These are phyloP conservation scores for Triticum monococcum DNA, from an alignment of 176 grass and related monocot genomes.

Conservation along the genomic window DNA sequence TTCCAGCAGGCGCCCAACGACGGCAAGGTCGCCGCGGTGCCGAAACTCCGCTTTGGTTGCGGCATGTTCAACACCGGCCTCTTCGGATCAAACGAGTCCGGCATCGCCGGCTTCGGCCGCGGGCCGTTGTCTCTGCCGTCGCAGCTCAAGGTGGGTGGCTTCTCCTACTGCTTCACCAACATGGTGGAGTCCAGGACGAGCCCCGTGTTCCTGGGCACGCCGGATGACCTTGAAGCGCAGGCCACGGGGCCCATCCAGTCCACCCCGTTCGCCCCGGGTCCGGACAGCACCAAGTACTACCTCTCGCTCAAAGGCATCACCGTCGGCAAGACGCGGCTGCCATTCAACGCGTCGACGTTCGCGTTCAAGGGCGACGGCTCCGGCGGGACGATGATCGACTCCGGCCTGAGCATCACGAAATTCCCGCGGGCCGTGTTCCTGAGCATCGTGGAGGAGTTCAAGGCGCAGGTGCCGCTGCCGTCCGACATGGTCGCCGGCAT, in stretches of 20 bases:
- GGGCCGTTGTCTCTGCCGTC: slow-evolving; percentile 56
- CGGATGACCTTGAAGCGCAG: slow-evolving; percentile 11
- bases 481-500: no score
- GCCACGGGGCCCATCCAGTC: not conserved
- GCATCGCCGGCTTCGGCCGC: slow-evolving; percentile 65
- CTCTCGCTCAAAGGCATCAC: no score
- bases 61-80: slow-evolving; percentile 27
- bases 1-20: slow-evolving; percentile 11
- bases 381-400: no score
- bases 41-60: slow-evolving; percentile 48
- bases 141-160: slow-evolving; percentile 52
- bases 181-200: slow-evolving; percentile 35
- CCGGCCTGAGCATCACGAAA: no score
- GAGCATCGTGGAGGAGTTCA: no score
- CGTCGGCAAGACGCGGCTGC: no score
- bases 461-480: no score
- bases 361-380: no score
- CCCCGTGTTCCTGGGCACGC: slow-evolving; percentile 50
- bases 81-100: slow-evolving; percentile 32
- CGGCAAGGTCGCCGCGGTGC: not conserved
- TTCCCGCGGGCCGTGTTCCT: no score
- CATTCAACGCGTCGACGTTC: no score
- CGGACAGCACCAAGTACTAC: no score
- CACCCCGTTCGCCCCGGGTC: no score
- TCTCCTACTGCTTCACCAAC: slow-evolving; percentile 69